Evolutionary conservation across 2,329 filamentous ascomycete genomes (phyloP).

Genomic region (Paecilomyces sp.): DNA sequence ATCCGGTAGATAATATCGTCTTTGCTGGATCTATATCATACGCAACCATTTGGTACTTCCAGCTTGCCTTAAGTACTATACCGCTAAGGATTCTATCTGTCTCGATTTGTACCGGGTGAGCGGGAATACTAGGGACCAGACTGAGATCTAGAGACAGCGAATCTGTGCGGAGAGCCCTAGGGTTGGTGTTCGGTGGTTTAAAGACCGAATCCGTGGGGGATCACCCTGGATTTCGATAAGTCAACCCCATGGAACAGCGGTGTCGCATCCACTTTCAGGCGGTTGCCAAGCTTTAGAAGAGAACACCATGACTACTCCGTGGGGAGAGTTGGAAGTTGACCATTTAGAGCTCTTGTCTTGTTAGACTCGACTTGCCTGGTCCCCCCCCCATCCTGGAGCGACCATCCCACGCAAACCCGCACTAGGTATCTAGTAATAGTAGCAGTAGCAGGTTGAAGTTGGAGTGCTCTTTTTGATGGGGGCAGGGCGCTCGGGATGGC

Average conservation of each 20-base stretch:
- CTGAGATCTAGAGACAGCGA: not conserved
- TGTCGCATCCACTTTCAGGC: not conserved
- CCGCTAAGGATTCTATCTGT: not conserved
- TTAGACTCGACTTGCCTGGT: not conserved
- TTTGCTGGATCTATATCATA: not conserved
- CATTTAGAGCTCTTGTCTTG: not conserved
- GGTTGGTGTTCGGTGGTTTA: not conserved
- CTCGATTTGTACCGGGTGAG: not conserved
- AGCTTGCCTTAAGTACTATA: not conserved
- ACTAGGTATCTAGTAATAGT: not conserved
- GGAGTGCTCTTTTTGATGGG: no score
- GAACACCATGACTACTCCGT: not conserved
- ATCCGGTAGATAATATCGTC: not conserved
- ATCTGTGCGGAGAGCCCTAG: no score
- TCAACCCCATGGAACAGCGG: not conserved
- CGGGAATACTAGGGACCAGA: not conserved
- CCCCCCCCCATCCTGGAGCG: not conserved
- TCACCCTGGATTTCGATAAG: not conserved
- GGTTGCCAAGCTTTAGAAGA: not conserved
- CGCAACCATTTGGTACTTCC: not conserved
- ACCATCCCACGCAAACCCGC: not conserved
- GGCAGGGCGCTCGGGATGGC: no score
- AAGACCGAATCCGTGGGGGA: not conserved
- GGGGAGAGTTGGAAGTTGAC: not conserved
- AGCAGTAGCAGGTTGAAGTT: no score